phyloP scores from a whole-genome alignment of 2,329 filamentous ascomycete genomes.

The Colletotrichum shisoi region DNA sequence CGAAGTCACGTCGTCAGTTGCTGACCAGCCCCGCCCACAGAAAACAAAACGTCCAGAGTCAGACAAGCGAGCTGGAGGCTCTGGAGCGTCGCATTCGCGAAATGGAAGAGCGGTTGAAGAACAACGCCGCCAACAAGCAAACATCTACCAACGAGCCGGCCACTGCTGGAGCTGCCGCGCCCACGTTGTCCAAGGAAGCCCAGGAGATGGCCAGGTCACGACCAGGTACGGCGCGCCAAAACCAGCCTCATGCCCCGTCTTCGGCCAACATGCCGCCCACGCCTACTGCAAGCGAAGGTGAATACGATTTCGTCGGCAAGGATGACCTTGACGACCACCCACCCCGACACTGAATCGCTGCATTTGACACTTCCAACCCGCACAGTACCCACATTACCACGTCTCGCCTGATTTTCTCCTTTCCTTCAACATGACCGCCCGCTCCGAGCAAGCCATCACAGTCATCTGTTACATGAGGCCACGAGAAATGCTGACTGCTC shows the following conservation, averaged over 20 bases:
- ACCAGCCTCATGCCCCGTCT: conserved; percentile 60
- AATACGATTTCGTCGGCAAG: conserved; percentile 52
- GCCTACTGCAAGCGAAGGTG: conserved; percentile 69
- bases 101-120: conserved; percentile 78
- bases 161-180: conserved; percentile 43
- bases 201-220: conserved; percentile 57
- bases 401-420: conserved; percentile 13
- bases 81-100: conserved; percentile 85
- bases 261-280: conserved; percentile 67
- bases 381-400: conserved; percentile 30
- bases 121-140: conserved; percentile 41
- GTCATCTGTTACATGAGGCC: conserved; percentile 15
- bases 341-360: conserved; percentile 32
- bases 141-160: conserved; percentile 40
- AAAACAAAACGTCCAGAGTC: conserved; percentile 78
- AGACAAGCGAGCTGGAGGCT: conserved; percentile 81
- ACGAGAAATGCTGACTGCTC: conserved; percentile 39
- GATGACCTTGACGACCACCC: conserved; percentile 41
- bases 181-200: conserved; percentile 41
- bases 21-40: conserved; percentile 55
- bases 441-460: conserved; percentile 21
- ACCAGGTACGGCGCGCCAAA: conserved; percentile 62
- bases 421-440: conserved; percentile 10
- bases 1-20: not conserved
- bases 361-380: conserved; percentile 19